These are phyloP conservation scores for Blastosporella zonata DNA, from an alignment of 1,284 basidiomycete species.

Conservation along the genomic window DNA sequence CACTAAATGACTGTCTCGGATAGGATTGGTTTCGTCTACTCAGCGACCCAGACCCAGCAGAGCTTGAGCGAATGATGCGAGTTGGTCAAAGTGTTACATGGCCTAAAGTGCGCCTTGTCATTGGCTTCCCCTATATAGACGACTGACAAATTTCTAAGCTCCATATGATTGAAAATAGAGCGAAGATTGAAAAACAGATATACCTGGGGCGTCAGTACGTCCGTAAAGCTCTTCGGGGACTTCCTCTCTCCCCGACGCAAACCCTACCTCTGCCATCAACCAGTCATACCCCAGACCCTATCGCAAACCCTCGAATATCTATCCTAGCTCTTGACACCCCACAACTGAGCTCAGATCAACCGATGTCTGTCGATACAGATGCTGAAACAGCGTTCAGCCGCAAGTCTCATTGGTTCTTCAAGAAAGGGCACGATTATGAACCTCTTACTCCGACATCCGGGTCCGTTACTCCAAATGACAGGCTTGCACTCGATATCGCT, in stretches of 20 bases:
- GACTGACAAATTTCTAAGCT: slow-evolving; percentile 45
- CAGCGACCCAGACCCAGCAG: slow-evolving; percentile 78
- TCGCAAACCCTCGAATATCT: slow-evolving; percentile 10
- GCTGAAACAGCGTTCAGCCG: slow-evolving; percentile 50
- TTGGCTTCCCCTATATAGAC: neutral
- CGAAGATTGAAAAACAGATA: slow-evolving; percentile 79
- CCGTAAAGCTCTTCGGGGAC: slow-evolving; percentile 44
- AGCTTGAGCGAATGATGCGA: slow-evolving; percentile 80
- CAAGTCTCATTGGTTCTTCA: slow-evolving; percentile 47
- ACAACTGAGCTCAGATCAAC: slow-evolving; percentile 43
- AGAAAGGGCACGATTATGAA: slow-evolving; percentile 28
- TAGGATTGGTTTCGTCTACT: slow-evolving; percentile 85
- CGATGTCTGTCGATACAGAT: slow-evolving; percentile 61
- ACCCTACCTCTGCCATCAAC: slow-evolving; percentile 22
- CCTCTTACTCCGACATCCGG: slow-evolving; percentile 24
- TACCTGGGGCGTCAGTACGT: slow-evolving; percentile 75
- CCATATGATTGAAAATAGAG: slow-evolving; percentile 88
- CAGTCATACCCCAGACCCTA: slow-evolving; percentile 11
- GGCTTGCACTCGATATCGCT: slow-evolving; percentile 33
- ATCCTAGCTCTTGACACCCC: slow-evolving; percentile 25
- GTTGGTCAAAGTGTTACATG: slow-evolving; percentile 92
- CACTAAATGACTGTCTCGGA: slow-evolving; percentile 11
- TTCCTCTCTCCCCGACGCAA: slow-evolving; percentile 25
- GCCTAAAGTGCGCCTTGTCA: slow-evolving; percentile 67
- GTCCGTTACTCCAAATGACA: slow-evolving; percentile 22